phyloP scores from a whole-genome alignment of 345 rosid genomes.

The Eucalyptus cloeziana region DNA sequence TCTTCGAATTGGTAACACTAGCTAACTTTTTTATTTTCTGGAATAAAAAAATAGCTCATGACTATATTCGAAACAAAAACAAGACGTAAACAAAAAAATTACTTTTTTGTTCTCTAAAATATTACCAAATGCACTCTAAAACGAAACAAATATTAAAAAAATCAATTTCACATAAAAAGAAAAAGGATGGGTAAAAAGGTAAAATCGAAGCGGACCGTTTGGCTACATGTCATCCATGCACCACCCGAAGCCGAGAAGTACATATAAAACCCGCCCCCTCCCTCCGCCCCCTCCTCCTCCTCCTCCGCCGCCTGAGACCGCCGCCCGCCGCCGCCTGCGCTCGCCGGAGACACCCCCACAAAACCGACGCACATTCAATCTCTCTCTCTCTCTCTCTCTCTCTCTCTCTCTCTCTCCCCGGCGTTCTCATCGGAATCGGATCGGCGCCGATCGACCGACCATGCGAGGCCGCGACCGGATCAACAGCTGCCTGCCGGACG shows the following conservation, averaged over 20 bases:
- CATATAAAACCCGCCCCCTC: background rate
- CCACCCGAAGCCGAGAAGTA: background rate
- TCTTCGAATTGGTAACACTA: accelerated
- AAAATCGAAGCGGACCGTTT: background rate
- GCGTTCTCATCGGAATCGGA: background rate
- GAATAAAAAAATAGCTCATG: no score
- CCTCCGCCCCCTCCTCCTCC: background rate
- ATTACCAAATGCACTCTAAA: no score
- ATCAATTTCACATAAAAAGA: background rate
- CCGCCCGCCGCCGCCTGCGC: background rate
- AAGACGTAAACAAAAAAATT: no score
- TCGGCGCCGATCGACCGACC: background rate
- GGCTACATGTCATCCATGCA: background rate
- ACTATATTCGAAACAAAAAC: accelerated
- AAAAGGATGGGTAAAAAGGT: background rate
- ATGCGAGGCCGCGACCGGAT: conserved; percentile 80
- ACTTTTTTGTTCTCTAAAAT: no score
- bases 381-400: background rate
- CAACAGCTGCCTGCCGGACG: conserved; percentile 67
- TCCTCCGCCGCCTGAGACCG: background rate
- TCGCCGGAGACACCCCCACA: background rate
- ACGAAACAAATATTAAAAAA: background rate
- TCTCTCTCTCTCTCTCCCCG: background rate
- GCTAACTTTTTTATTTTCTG: no score
- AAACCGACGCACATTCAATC: background rate